These are phyloP conservation scores for Huntiella bhutanensis DNA, from an alignment of 2,329 filamentous ascomycete species.

Conservation along the genomic window DNA sequence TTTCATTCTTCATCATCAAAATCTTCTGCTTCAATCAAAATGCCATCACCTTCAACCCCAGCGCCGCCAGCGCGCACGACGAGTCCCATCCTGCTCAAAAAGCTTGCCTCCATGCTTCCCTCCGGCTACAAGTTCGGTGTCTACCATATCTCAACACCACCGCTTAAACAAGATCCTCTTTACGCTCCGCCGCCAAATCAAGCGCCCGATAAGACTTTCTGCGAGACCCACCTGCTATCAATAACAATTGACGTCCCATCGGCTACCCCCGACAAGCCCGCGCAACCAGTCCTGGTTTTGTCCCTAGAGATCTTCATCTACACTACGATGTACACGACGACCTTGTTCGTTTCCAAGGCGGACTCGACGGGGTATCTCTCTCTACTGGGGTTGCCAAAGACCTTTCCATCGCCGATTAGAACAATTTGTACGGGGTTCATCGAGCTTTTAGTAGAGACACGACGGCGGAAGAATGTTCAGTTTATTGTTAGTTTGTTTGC, in stretches of 20 bases:
- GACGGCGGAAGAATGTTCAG: slow-evolving; percentile 44
- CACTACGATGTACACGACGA: slow-evolving; percentile 60
- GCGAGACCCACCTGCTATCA: slow-evolving; percentile 61
- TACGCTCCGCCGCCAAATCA: slow-evolving; percentile 59
- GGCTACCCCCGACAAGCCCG: slow-evolving; percentile 11
- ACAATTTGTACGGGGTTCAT: slow-evolving; percentile 59
- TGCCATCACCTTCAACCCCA: background rate
- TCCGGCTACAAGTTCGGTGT: slow-evolving; percentile 42
- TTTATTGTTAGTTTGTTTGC: slow-evolving; percentile 81
- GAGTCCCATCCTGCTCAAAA: slow-evolving; percentile 17
- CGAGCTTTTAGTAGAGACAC: slow-evolving; percentile 48
- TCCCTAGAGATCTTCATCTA: slow-evolving; percentile 81
- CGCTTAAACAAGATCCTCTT: slow-evolving; percentile 53
- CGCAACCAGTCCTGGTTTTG: slow-evolving; percentile 47
- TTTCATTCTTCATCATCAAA: background rate
- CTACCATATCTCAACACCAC: slow-evolving; percentile 76
- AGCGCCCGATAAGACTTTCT: slow-evolving; percentile 58
- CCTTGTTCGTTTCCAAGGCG: slow-evolving; percentile 87
- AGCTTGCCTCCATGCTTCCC: slow-evolving; percentile 33
- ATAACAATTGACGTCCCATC: slow-evolving; percentile 25
- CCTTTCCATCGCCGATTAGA: slow-evolving; percentile 54
- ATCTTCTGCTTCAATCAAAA: background rate
- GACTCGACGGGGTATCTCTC: slow-evolving; percentile 83
- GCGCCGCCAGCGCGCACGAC: slow-evolving; percentile 10
- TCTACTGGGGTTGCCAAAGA: slow-evolving; percentile 41